Conservation (phyloP, 345 rosid species). For the Mercurialis annua region DNA sequence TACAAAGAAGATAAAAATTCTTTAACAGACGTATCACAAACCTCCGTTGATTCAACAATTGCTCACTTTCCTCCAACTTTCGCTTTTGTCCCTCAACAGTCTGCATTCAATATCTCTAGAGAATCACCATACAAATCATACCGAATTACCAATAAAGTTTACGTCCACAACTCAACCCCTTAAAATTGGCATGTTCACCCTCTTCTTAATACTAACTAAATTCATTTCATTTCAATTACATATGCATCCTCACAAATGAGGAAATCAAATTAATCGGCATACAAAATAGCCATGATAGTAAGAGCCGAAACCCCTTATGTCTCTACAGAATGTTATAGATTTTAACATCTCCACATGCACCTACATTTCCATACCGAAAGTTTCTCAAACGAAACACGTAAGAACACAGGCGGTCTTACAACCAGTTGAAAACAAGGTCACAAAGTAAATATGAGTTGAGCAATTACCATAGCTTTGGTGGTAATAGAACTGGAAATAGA, state of each 20-base stretch:
- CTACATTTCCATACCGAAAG: neutral
- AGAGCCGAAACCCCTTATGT: neutral
- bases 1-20: neutral
- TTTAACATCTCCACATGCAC: neutral
- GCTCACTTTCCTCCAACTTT: slow-evolving; percentile 66
- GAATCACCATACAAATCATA: neutral
- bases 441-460: neutral
- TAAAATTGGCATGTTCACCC: neutral
- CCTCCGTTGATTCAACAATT: slow-evolving; percentile 56
- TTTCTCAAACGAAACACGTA: neutral
- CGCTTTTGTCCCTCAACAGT: slow-evolving; percentile 70
- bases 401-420: neutral
- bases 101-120: slow-evolving; percentile 31
- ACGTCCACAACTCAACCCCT: neutral
- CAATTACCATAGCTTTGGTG: slow-evolving; percentile 58
- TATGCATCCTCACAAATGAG: neutral
- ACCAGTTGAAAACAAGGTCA: neutral
- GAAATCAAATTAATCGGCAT: neutral
- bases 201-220: neutral
- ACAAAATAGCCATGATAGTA: neutral
- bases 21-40: slow-evolving; percentile 12
- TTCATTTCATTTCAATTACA: neutral
- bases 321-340: neutral
- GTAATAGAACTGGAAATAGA: slow-evolving; percentile 66
- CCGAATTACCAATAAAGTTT: neutral